A percentile compares a stretch with the other conserved stretches of the same genome.
phyloP scores from a whole-genome alignment of 768 basidiomycete genomes.

The Tricholoma flavovirens region DNA sequence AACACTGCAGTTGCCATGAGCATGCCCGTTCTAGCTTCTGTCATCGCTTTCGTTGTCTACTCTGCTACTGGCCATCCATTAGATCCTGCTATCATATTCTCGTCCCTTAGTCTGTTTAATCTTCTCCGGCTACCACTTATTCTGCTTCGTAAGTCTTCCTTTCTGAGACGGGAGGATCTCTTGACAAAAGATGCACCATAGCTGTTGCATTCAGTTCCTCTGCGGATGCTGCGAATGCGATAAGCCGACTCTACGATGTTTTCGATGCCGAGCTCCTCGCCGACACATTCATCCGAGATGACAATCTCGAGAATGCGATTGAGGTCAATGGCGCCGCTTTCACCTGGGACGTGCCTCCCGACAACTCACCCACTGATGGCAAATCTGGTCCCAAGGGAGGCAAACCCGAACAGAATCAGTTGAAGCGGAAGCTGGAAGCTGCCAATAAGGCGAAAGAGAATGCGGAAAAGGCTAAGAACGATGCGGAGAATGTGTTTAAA shows the following conservation, averaged over 20 bases:
- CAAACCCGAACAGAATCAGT: constrained; percentile 12
- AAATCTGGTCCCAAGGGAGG: constrained; percentile 26
- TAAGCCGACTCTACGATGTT: constrained; percentile 68
- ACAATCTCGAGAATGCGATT: constrained; percentile 54
- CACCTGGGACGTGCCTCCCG: constrained; percentile 78
- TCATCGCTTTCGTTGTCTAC: constrained; percentile 73
- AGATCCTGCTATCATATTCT: constrained; percentile 69
- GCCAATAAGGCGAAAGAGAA: constrained; percentile 24
- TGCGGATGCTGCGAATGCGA: constrained; percentile 80
- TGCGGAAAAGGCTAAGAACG: constrained; percentile 25
- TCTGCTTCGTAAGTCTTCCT: constrained; percentile 46
- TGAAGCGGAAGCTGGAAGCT: constrained; percentile 19
- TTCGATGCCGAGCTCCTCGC: constrained; percentile 79
- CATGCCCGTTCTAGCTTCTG: constrained; percentile 74
- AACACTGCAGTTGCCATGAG: constrained; percentile 66
- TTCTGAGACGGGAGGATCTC: not conserved
- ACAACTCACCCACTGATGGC: constrained; percentile 27
- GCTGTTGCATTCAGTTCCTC: constrained; percentile 70
- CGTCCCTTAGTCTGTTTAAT: constrained; percentile 82
- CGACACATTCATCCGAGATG: constrained; percentile 52
- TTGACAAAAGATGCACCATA: constrained; percentile 18
- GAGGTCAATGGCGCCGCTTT: constrained; percentile 67
- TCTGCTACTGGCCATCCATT: constrained; percentile 63
- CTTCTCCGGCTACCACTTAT: constrained; percentile 77
- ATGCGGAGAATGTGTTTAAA: constrained; percentile 51